Evolutionary conservation across 495 filamentous ascomycete genomes (phyloP).

Genomic region (Hypoxylon lenormandii): DNA sequence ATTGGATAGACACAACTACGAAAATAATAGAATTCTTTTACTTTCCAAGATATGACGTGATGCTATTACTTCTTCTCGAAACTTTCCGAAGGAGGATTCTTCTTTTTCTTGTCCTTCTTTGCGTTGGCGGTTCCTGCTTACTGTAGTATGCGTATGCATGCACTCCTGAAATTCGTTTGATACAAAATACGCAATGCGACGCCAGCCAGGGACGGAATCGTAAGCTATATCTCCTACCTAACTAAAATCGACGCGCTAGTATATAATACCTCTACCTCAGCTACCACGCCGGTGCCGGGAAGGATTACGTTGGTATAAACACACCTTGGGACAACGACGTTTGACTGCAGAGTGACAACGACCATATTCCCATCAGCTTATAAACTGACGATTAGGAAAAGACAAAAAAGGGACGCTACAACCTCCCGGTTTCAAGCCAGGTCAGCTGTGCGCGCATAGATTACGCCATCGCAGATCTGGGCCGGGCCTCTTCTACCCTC

Average conservation of each 20-base stretch:
- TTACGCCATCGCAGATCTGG: conserved; percentile 42
- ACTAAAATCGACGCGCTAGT: neutral
- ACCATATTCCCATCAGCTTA: conserved; percentile 26
- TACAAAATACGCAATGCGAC: conserved; percentile 40
- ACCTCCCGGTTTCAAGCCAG: conserved; percentile 31
- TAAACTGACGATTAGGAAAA: conserved; percentile 1
- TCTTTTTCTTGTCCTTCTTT: neutral
- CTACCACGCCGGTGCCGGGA: conserved; percentile 23
- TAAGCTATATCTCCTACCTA: conserved; percentile 28
- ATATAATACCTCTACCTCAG: neutral
- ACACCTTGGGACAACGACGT: neutral
- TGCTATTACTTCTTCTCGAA: conserved; percentile 21
- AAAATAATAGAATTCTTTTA: conserved; percentile 5
- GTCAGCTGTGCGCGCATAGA: conserved; percentile 26
- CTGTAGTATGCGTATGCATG: conserved; percentile 48
- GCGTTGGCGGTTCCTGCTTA: conserved; percentile 40
- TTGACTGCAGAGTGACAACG: neutral
- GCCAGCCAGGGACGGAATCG: conserved; percentile 38
- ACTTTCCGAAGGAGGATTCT: conserved; percentile 16
- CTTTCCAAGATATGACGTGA: conserved; percentile 26
- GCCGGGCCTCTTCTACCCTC: conserved; percentile 16
- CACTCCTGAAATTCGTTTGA: conserved; percentile 47
- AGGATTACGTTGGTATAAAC: conserved; percentile 25
- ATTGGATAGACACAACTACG: conserved; percentile 31
- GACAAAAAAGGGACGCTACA: neutral